Base-by-base conservation (phyloP, 2,329 filamentous ascomycete genomes). In the Davidsoniella virescens region DNA sequence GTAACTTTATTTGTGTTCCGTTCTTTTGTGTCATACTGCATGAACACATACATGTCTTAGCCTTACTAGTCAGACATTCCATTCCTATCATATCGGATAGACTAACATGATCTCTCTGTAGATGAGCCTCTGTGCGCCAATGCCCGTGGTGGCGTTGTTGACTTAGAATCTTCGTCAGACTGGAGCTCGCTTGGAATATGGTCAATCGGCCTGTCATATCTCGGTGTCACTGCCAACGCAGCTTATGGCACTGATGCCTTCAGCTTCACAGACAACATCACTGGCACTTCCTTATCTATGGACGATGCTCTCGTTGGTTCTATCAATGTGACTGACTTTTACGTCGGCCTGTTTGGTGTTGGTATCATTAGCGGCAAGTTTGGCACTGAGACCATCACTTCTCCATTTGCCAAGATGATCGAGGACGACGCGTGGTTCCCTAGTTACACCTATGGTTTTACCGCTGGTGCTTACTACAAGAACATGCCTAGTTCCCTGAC, bases 401-500 rank as follows among this genome's bases (percentile, higher is more conserved):
- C 73, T 57, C 63, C 74, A 52, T 59, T 80, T 58, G 64, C 73
- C 56, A 63, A 79, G 59, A 64, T 82, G 47, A 73, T 83, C 41
- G 72, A 78, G 58, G 63, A 70, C 9, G 69, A 72, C 51, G 73
- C 73, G 7, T 66, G 65, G 52, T 82, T 87, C 44, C 78, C 82
- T 1, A 86, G 82, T 60, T 70, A 84, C 54, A 84, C 80, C 40
- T 87, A 83, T 60, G 82, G 80, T 47, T 87, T 80, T 61, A 87
- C 83, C 3, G 82, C 82, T 39, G 84, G 84, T 14, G 81, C 81
- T n/a, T 72, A 73, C 54, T 87, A 87, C 59, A 71, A 51, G 33
- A 49, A 52, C 25, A 50, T 65, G 7, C 70, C 73, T 8, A 69
- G 70, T 37, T 80, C 77, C 26, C 62, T 87, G 43, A 83, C 78